These are phyloP conservation scores for Elsinoe batatas DNA, from an alignment of 2,329 filamentous ascomycete species.

Conservation along the genomic window DNA sequence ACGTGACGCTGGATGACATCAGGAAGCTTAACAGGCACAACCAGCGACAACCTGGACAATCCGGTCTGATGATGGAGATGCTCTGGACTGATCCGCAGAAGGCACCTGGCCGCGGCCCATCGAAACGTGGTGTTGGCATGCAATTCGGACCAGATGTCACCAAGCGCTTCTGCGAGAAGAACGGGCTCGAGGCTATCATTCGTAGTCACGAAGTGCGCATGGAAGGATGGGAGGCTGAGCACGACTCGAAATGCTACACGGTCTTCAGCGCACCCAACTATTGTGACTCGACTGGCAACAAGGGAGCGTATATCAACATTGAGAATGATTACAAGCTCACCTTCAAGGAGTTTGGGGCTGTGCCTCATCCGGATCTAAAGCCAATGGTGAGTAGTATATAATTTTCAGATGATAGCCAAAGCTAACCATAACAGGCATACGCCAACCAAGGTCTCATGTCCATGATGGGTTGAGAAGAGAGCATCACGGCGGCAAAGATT, in stretches of 20 bases:
- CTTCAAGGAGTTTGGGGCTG: conserved; percentile 90
- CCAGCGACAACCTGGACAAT: conserved; percentile 85
- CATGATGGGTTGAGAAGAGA: conserved; percentile 43
- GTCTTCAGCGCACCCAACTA: conserved; percentile 98
- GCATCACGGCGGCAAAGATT: neutral
- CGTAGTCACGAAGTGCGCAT: conserved; percentile 96
- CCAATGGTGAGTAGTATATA: conserved; percentile 57
- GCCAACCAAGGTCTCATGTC: conserved; percentile 71
- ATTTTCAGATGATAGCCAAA: neutral
- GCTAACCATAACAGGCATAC: conserved; percentile 52
- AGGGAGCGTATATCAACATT: conserved; percentile 97
- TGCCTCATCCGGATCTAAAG: conserved; percentile 89
- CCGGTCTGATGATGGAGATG: conserved; percentile 99
- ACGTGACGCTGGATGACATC: conserved; percentile 83
- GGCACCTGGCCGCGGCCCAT: conserved; percentile 75
- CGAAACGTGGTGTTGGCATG: conserved; percentile 91
- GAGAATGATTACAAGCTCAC: conserved; percentile 82
- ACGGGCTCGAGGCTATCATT: conserved; percentile 88
- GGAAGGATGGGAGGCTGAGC: conserved; percentile 98
- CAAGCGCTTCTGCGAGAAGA: conserved; percentile 92
- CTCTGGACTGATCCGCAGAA: conserved; percentile 96
- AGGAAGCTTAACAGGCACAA: conserved; percentile 82
- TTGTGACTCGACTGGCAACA: conserved; percentile 96
- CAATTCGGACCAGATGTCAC: conserved; percentile 97
- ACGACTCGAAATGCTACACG: conserved; percentile 90